A percentile compares a stretch with the other conserved stretches of the same genome.
Conservation (phyloP, 495 filamentous ascomycete genomes). For the Annulohypoxylon stygium region DNA sequence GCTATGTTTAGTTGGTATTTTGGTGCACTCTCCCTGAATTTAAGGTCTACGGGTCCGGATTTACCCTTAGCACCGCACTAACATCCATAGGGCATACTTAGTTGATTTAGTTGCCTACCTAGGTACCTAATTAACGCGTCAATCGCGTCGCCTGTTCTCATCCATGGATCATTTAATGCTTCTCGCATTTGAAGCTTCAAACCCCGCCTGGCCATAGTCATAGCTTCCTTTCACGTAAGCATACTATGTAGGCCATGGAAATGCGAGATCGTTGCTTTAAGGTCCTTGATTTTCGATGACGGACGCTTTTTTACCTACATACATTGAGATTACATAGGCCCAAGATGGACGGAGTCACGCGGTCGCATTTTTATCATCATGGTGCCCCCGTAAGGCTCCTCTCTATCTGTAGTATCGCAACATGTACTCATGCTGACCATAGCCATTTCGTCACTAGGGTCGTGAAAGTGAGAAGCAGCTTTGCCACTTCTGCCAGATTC, state of each 20-base stretch:
- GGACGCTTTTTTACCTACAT: background rate
- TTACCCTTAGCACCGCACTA: background rate
- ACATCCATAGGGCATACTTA: background rate
- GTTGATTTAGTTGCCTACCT: background rate
- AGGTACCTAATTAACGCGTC: background rate
- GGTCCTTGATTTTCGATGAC: conserved; percentile 28
- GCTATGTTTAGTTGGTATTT: no score
- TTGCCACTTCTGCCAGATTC: conserved; percentile 68
- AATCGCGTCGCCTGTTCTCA: conserved; percentile 2
- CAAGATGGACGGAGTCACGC: conserved; percentile 56
- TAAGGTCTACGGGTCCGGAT: no score
- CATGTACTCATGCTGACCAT: conserved; percentile 1
- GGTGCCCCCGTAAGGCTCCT: conserved; percentile 50
- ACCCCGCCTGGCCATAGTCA: background rate
- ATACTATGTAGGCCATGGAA: conserved; percentile 27
- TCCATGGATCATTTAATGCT: background rate
- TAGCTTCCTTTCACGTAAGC: background rate
- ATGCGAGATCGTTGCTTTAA: background rate
- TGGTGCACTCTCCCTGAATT: no score
- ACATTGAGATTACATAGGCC: background rate
- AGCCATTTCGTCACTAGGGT: conserved; percentile 16
- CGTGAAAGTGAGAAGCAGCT: conserved; percentile 46
- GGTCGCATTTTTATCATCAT: conserved; percentile 60
- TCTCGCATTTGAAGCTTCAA: background rate
- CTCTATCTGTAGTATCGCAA: background rate